Percentiles rank a stretch among this genome's conserved stretches.
Evolutionary conservation across 225 moss, liverwort and hornwort species (phyloP).

Genomic region (Physcomitrellopsis africana): DNA sequence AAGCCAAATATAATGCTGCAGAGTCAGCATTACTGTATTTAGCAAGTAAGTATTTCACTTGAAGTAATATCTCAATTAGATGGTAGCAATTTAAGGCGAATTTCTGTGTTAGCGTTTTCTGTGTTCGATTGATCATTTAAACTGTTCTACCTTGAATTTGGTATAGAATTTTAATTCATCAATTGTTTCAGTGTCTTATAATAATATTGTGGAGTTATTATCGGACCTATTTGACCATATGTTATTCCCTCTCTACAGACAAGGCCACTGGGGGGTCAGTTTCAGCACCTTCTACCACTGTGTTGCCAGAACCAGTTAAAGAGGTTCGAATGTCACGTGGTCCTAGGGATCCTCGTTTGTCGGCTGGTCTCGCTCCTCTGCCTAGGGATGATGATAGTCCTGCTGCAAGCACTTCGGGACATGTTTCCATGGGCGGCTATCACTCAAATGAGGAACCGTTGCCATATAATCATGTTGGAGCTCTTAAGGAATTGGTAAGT

Average conservation of each 20-base stretch:
- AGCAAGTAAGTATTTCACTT: slow-evolving; percentile 58
- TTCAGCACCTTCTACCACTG: slow-evolving; percentile 42
- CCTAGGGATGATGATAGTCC: slow-evolving; percentile 77
- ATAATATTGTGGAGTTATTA: no score
- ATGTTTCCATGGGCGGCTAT: slow-evolving; percentile 55
- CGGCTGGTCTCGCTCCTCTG: slow-evolving; percentile 75
- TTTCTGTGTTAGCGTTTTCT: neutral
- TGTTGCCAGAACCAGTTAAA: slow-evolving; percentile 60
- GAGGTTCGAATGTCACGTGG: slow-evolving; percentile 68
- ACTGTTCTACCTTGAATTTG: neutral
- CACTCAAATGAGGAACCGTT: slow-evolving; percentile 53
- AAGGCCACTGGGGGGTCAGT: slow-evolving; percentile 43
- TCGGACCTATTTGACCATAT: no score
- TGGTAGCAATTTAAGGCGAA: neutral
- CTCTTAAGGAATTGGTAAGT: slow-evolving; percentile 82
- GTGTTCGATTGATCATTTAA: slow-evolving; percentile 1
- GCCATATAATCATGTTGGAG: slow-evolving; percentile 73
- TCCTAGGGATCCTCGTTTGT: slow-evolving; percentile 84
- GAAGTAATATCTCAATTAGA: slow-evolving; percentile 9
- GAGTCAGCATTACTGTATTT: slow-evolving; percentile 82
- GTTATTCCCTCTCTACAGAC: slow-evolving; percentile 23
- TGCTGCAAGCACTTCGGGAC: slow-evolving; percentile 90
- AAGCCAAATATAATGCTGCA: slow-evolving; percentile 88
- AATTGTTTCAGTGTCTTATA: no score
- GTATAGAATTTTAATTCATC: no score